Base-by-base conservation (phyloP, 2,329 filamentous ascomycete genomes). In the Exophiala lecanii-corni region DNA sequence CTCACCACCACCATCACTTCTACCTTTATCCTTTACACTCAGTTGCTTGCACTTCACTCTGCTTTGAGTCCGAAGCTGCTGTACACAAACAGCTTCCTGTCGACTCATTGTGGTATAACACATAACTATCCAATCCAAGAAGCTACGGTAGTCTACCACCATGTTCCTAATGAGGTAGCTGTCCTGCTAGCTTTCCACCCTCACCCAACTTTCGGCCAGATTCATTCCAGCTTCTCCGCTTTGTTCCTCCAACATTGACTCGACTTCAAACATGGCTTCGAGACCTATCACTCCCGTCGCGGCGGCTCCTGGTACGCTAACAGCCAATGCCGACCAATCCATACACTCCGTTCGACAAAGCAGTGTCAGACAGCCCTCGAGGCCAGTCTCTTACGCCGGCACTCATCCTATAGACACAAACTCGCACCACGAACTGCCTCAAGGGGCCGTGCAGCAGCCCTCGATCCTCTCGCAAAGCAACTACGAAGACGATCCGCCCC, bases 381-480 rank as follows among this genome's bases (percentile, higher is more conserved):
- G 66, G 38, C 67, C 66, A 5, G 62, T 59, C 41, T 70, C 69
- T 36, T 67, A 64, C 44, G 56, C 62, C 36, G 66, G 62, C 30
- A 46, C 45, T 13, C 45, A 51, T 5, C 49, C 37, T 19, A 43
- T 45, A 17, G 49, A 49, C 15, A 31, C 45, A 12, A 26, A 30
- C n/a, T 49, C 49, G 15, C 41, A 63, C 37, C 62, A 64, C 47
- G 64, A 66, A 26, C 61, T 62, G 40, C 43, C 55, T 31, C 61
- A 63, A 44, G 59, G 31, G 3, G 50, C 58, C 37, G 59, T 57
- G 21, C 54, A 57, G 15, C 61, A 66, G 9, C 50, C 59, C 7
- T 55, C 62, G 4, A 51, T 59, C 10, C 45, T 62, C 33, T 52
- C 59, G 28, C 63, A 67, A 32, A 59, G 62, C 37, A 59, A 58